A percentile compares a stretch with the other conserved stretches of the same genome.
Conservation (phyloP, 495 filamentous ascomycete genomes). For the Aspergillus taichungensis region DNA sequence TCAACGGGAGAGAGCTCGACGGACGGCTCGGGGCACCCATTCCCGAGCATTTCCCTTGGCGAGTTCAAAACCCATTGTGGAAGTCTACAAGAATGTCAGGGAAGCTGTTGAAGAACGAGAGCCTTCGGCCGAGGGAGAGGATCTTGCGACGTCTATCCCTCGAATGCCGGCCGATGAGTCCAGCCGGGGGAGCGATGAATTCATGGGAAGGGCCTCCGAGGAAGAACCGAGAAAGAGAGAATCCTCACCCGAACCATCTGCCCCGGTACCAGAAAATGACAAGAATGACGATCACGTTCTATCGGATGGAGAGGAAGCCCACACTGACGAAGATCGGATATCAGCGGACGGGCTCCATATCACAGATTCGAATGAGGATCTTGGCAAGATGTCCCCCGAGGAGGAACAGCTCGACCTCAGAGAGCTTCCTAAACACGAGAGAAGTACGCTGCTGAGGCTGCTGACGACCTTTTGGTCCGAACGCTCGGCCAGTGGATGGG, state of each 20-base stretch:
- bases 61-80: slow-evolving; percentile 90
- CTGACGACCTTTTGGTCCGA: slow-evolving; percentile 98
- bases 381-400: slow-evolving; percentile 48
- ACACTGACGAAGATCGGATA: slow-evolving; percentile 60
- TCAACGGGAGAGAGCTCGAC: slow-evolving; percentile 70
- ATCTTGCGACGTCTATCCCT: slow-evolving; percentile 21
- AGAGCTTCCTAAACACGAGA: slow-evolving; percentile 84
- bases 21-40: slow-evolving; percentile 71
- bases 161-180: slow-evolving; percentile 19
- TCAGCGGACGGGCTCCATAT: slow-evolving; percentile 57
- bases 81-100: slow-evolving; percentile 86
- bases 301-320: slow-evolving; percentile 53
- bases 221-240: slow-evolving; percentile 13
- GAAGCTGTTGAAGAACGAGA: slow-evolving; percentile 84
- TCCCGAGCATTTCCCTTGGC: slow-evolving; percentile 79
- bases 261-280: slow-evolving; percentile 41
- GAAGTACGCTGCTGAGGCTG: slow-evolving; percentile 86
- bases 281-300: slow-evolving; percentile 44
- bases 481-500: slow-evolving; percentile 91
- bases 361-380: slow-evolving; percentile 56
- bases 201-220: slow-evolving; percentile 12
- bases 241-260: slow-evolving; percentile 16
- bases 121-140: slow-evolving; percentile 58
- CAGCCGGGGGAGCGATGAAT: slow-evolving; percentile 21
- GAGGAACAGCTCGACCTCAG: slow-evolving; percentile 51